Evolutionary conservation across 768 basidiomycete genomes (phyloP), one percentile per base, ranked within the genome.

Genomic region (Mycena pura): DNA sequence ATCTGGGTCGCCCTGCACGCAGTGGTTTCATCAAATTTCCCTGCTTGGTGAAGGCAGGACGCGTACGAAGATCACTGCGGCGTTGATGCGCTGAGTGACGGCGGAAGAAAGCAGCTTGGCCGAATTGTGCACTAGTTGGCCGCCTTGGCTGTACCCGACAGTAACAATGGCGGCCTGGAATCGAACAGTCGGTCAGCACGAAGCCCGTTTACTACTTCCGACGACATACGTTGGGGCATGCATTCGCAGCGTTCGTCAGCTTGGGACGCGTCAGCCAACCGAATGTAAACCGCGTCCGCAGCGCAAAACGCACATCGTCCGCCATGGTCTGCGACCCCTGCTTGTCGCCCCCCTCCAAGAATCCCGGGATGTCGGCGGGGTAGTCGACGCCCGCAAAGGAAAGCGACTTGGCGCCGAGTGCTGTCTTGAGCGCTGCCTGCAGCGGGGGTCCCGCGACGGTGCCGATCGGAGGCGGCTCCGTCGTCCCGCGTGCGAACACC

Each of bases 301-400:
- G 19, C 32, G n/a, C 6, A 27, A 5, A 43, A 3, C 13, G 19
- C 39, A 68, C 67, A 39, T 68, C 64, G 11, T 50, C 13, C 13
- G 67, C 67, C 67, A 68, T 68, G 19, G 60, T 63, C 48, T 27
- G 21, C 29, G 67, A 68, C 8, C 67, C 67, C 31, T 60, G 53
- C 1, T 41, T n/a, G 36, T 69, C 65, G 3, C 68, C 65, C 15
- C 68, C 65, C 45, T 50, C 62, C 59, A 69, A 64, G 45, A 66
- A 66, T 38, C 62, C 62, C 8, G 65, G 54, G 31, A 69, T 53
- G 36, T 13, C 40, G 19, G 68, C 68, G 5, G 68, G 62, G 40
- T 66, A 69, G 40, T 66, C 62, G 21, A 69, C 68, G 15, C 68
- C 68, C 22, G 46, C 44, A 49, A 69, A 69, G 1, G 68, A 64